Evolutionary conservation across 768 basidiomycete genomes (phyloP), one percentile per base, ranked within the genome.

Genomic region (Calocybe indica): DNA sequence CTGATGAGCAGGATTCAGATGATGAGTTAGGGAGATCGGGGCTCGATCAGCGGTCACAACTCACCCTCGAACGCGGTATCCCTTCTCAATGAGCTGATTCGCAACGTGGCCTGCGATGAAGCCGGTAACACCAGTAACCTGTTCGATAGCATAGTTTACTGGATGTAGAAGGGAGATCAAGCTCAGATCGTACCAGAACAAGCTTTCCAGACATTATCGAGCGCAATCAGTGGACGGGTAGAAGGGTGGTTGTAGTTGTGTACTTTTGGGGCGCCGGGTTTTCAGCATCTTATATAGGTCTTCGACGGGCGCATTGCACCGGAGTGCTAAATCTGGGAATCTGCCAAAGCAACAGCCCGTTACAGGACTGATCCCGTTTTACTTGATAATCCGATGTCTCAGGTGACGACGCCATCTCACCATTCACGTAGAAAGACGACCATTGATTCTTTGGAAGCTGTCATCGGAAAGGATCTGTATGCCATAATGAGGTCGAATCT

Each of bases 111-210:
- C 62, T 46, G 65, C 71, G 33, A 72, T 60, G 56, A 68, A 72
- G 34, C 71, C 71, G 43, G 66, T 63, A 12, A 63, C 55, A 35
- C 71, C 71, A 50, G 71, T 73, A 33, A 73, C 67, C 71, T 72
- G 37, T 29, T 40, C 28, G 30, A 30, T 32, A 47, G 5, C 28
- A 32, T 28, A 44, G 38, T 32, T 9, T 15, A 45, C 35, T 12
- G 32, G 29, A 29, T 29, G 28, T 48, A n/a, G 8, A 30, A 8
- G 13, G 12, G 36, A n/a, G 14, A n/a, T 7, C 37, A 38, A 31
- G 32, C 4, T 22, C 22, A 43, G 12, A 46, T 47, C 28, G 30
- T 15, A 58, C 57, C 51, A 58, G 46, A 47, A 58, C 43, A 22
- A 58, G 55, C 34, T 56, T 49, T 51, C 47, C 57, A 51, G 57